Evolutionary conservation across 2,329 filamentous ascomycete species (phyloP), one percentile per base, ranked within the genome.

Genomic region (Fusarium xylarioides): DNA sequence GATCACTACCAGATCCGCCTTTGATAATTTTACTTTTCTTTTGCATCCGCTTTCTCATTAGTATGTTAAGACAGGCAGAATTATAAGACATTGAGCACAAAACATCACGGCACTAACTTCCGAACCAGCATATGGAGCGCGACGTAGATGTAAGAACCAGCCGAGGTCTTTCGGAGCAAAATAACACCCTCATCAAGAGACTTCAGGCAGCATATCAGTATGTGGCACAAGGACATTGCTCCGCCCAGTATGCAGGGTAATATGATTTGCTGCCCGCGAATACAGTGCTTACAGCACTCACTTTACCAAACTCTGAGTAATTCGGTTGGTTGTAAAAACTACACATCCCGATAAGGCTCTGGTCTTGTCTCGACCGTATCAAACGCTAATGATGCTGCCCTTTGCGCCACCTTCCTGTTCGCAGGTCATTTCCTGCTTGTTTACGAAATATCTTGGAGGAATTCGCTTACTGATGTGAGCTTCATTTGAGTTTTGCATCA

Each of bases 11-110:
- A n/a, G 5, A n/a, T 18, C 5, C 7, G 5, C 15, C 7, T 9
- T 16, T 5, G 8, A 2, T 1, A 4, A 30, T n/a, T 21, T 4
- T 3, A 11, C 11, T 4, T 6, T 11, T 4, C 1, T n/a, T 16
- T 8, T 5, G 3, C 14, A 2, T 30, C 14, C 2, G 2, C 3
- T 30, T 16, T 49, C 46, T n/a, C 7, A 16, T 6, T 7, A 9
- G 2, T 15, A 14, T 15, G 4, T 30, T 8, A 14, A 11, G 14
- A 11, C 7, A 9, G 5, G 0, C 8, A 26, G 26, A n/a, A n/a
- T n/a, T n/a, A n/a, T n/a, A n/a, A n/a, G n/a, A n/a, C n/a, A n/a
- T n/a, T n/a, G n/a, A n/a, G n/a, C n/a, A n/a, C n/a, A n/a, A n/a
- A n/a, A n/a, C n/a, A n/a, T n/a, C n/a, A n/a, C 26, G 26, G 4